A percentile compares a stretch with the other conserved stretches of the same genome.
These are phyloP conservation scores for Solanum chilense DNA, from an alignment of 257 asterid genomes.

Conservation along the genomic window DNA sequence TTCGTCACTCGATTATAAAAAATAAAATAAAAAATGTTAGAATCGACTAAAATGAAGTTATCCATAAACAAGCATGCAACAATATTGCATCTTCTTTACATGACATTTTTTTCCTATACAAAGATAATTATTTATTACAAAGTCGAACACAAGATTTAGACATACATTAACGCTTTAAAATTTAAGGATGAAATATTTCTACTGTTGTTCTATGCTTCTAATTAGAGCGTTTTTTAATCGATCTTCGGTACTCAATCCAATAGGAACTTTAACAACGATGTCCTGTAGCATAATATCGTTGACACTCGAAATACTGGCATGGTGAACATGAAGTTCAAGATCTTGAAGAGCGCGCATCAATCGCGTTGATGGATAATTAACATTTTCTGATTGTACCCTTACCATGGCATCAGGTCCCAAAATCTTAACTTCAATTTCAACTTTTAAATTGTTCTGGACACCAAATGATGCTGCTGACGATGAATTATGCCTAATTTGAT, in stretches of 20 bases:
- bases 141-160: not conserved
- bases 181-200: not conserved
- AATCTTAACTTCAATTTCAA: constrained; percentile 45
- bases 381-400: constrained; percentile 54
- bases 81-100: not conserved
- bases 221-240: constrained; percentile 40
- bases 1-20: too few relatives aligned
- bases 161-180: not conserved
- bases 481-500: not conserved
- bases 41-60: too few relatives aligned
- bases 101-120: not conserved
- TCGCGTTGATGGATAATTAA: constrained; percentile 41
- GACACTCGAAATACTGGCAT: constrained; percentile 68
- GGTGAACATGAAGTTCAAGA: constrained; percentile 51
- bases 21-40: too few relatives aligned
- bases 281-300: constrained; percentile 69
- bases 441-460: not conserved
- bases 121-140: not conserved
- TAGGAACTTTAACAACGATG: constrained; percentile 40
- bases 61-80: not conserved
- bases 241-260: constrained; percentile 17
- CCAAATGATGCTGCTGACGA: constrained; percentile 19
- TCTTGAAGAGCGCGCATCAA: constrained; percentile 56
- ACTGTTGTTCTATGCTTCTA: constrained; percentile 7
- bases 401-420: constrained; percentile 67